phyloP scores from a whole-genome alignment of 345 rosid genomes.

The Rhodamnia argentea region DNA sequence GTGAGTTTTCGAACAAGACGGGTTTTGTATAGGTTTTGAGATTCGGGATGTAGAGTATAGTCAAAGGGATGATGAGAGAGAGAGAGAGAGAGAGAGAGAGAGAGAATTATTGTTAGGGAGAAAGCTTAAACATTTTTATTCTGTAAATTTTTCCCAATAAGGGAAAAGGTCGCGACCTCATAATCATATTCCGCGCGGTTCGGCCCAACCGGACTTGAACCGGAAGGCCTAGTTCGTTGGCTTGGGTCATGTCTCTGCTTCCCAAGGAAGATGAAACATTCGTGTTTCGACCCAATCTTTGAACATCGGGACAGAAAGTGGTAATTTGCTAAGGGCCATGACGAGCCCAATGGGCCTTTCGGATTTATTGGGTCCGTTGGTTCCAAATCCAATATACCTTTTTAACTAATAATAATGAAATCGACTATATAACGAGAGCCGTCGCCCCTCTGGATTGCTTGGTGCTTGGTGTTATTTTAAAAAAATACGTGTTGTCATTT shows the following conservation, averaged over 20 bases:
- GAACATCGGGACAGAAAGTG: not conserved
- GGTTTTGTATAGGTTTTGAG: not conserved
- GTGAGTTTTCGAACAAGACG: not conserved
- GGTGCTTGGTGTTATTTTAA: not conserved
- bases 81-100: not conserved
- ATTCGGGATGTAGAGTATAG: not conserved
- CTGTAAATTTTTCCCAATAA: not conserved
- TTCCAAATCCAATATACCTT: not conserved
- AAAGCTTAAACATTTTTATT: not conserved
- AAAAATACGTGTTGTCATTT: accelerated
- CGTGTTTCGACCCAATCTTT: not conserved
- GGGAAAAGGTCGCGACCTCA: not conserved
- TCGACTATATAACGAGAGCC: not conserved
- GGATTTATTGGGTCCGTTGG: not conserved
- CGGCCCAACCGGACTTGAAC: not conserved
- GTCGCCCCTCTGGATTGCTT: accelerated
- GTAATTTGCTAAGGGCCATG: not conserved
- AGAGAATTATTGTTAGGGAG: not conserved
- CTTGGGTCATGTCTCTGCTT: not conserved
- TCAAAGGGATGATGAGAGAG: too few species aligned
- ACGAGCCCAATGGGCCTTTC: not conserved
- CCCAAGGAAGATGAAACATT: not conserved
- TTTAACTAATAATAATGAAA: not conserved
- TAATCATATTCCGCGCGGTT: not conserved
- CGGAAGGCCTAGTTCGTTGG: not conserved